Base-by-base conservation (phyloP, 352 stramenopile genomes). In the Blastocystis sp. region DNA sequence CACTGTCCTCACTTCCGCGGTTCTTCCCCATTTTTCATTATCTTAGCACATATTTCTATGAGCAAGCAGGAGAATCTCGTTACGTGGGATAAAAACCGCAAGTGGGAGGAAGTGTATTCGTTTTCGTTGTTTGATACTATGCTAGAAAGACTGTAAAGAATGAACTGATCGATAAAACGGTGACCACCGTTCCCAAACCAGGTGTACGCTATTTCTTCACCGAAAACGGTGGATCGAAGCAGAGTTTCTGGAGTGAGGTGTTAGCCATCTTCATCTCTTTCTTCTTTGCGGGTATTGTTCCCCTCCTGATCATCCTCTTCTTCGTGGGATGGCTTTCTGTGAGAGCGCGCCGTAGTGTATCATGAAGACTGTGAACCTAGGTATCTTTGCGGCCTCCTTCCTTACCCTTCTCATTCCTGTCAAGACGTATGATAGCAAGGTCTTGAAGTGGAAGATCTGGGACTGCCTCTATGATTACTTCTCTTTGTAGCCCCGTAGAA, bases 381-480 rank as follows among this genome's bases (percentile, higher is more conserved):
- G 61, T 27, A 64, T 81, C n/a, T 81, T 81, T 21, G 49, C 53
- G 6, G 44, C 63, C 21, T 81, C 69, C 0, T 81, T 81, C 27
- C 34, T 81, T 1, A 65, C 69, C 4, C 48, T 81, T 4, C 46
- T 81, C 34, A 81, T 81, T 42, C 69, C 69, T 64, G 49, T 61
- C 2, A 81, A 81, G 36, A 44, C 63, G n/a, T 81, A 81, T 51
- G 69, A 81, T 64, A 64, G 8, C 4, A 44, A 46, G 34, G 69
- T 81, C 16, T 24, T 81, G 16, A 29, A 46, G 24, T 81, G 69
- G 69, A 81, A 81, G 69, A 64, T 81, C 14, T 81, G 69, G 69
- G 32, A 81, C 27, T 65, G 24, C 24, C 46, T 81, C 32, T 81
- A 46, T 29, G 69, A 81, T 32, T 81, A 81, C 27, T 81, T 81